Percentiles rank a stretch among this genome's conserved stretches.
Evolutionary conservation across 1,139 yeast species (phyloP).

Genomic region (Taphrina communis): DNA sequence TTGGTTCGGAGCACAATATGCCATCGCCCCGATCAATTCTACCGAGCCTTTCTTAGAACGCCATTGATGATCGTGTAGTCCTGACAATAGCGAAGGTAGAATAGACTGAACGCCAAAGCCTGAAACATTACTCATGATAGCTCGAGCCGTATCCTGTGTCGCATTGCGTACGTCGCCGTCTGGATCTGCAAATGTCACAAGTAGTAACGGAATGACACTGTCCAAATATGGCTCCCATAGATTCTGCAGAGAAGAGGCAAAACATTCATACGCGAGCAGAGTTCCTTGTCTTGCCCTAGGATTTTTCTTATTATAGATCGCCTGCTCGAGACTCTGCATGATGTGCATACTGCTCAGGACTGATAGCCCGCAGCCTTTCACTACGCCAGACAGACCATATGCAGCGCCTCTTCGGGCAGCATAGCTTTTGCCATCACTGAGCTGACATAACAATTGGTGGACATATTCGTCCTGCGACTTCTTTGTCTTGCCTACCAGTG

Average conservation of each 20-base stretch:
- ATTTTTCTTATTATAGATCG: slow-evolving; percentile 85
- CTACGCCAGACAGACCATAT: slow-evolving; percentile 91
- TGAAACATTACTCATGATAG: slow-evolving; percentile 88
- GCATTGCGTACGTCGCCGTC: slow-evolving; percentile 86
- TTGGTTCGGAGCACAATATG: slow-evolving; percentile 93
- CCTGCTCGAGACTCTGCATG: slow-evolving; percentile 76
- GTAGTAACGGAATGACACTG: slow-evolving; percentile 79
- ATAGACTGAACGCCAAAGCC: slow-evolving; percentile 88
- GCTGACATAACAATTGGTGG: slow-evolving; percentile 63
- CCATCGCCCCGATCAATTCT: slow-evolving; percentile 95
- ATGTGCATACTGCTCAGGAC: slow-evolving; percentile 77
- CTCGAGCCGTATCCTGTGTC: slow-evolving; percentile 82
- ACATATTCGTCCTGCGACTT: slow-evolving; percentile 60
- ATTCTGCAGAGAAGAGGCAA: slow-evolving; percentile 75
- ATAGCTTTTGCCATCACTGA: slow-evolving; percentile 60
- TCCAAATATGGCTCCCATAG: slow-evolving; percentile 92
- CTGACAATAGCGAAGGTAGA: slow-evolving; percentile 86
- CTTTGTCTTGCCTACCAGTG: slow-evolving; percentile 65
- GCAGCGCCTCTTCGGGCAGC: slow-evolving; percentile 90
- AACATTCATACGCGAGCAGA: slow-evolving; percentile 81
- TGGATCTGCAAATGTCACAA: slow-evolving; percentile 83
- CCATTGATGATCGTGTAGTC: slow-evolving; percentile 91
- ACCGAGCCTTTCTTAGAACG: slow-evolving; percentile 97
- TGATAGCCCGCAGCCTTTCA: slow-evolving; percentile 84
- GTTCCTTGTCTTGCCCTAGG: slow-evolving; percentile 83